These are phyloP conservation scores for Aureobasidium sp. DNA, from an alignment of 2,329 filamentous ascomycete genomes.

Conservation along the genomic window DNA sequence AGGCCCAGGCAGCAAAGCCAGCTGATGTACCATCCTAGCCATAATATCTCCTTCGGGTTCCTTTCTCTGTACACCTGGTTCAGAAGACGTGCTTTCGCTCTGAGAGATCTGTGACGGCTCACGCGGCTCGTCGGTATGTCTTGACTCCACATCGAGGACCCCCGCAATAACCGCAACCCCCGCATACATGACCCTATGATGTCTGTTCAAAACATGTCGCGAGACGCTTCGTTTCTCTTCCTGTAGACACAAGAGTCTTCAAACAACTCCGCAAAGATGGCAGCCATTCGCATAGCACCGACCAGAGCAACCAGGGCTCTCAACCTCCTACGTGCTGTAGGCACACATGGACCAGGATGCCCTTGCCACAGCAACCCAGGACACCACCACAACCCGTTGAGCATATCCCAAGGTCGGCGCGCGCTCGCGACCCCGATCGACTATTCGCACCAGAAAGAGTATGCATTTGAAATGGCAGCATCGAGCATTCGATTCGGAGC, in stretches of 20 bases:
- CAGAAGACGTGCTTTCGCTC: too few relatives aligned
- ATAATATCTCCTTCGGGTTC: too few relatives aligned
- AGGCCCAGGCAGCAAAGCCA: too few relatives aligned
- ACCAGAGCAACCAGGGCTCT: constrained; percentile 53
- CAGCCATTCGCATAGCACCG: constrained; percentile 35
- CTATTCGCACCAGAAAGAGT: constrained; percentile 72
- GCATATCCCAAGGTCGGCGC: constrained; percentile 49
- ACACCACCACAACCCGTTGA: constrained; percentile 56
- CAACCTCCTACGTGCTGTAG: constrained; percentile 78
- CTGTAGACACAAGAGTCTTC: not conserved
- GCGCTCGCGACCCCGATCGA: constrained; percentile 72
- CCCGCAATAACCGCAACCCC: constrained; percentile 10
- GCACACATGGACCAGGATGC: constrained; percentile 76
- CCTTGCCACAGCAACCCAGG: constrained; percentile 88
- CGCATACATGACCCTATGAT: not conserved
- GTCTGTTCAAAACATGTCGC: constrained; percentile 8
- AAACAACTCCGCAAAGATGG: constrained; percentile 23
- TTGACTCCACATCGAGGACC: not conserved
- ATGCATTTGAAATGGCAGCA: constrained; percentile 98
- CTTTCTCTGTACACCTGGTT: too few relatives aligned
- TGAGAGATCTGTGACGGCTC: not conserved
- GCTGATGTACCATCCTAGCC: too few relatives aligned
- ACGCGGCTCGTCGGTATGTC: constrained; percentile 4
- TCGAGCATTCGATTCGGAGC: constrained; percentile 91
- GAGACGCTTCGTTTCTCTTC: not conserved